Conservation (phyloP, 768 basidiomycete genomes). For the Lactarius evosmus region DNA sequence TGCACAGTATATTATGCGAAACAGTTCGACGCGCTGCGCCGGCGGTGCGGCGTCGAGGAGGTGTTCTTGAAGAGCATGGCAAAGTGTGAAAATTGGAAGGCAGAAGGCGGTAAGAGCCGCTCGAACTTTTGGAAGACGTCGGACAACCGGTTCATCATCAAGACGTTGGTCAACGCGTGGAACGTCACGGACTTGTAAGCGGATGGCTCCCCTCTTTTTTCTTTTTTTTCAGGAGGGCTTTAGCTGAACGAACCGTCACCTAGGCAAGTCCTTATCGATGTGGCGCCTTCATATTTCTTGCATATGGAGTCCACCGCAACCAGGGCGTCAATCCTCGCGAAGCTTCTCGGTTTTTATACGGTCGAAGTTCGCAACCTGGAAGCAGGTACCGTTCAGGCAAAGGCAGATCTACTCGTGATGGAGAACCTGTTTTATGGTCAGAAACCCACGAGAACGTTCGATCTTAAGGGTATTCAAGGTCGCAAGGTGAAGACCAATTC, state of each 20-base stretch:
- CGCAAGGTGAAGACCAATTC: slow-evolving; percentile 57
- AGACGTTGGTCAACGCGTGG: slow-evolving; percentile 84
- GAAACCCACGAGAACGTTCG: slow-evolving; percentile 67
- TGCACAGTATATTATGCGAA: slow-evolving; percentile 82
- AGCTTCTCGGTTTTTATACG: slow-evolving; percentile 79
- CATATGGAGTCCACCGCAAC: slow-evolving; percentile 70
- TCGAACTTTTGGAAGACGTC: slow-evolving; percentile 79
- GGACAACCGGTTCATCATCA: slow-evolving; percentile 78
- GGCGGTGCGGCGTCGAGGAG: slow-evolving; percentile 61
- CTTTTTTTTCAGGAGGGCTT: not conserved
- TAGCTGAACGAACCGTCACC: not conserved
- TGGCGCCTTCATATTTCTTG: slow-evolving; percentile 74
- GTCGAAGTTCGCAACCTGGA: slow-evolving; percentile 74
- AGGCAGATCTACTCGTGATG: slow-evolving; percentile 78
- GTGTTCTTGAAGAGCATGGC: slow-evolving; percentile 58
- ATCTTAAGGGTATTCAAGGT: slow-evolving; percentile 81
- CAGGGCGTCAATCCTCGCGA: slow-evolving; percentile 67
- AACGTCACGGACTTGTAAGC: slow-evolving; percentile 80
- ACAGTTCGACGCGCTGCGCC: slow-evolving; percentile 68
- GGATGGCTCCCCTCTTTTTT: not conserved
- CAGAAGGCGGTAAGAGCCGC: slow-evolving; percentile 77
- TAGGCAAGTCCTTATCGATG: slow-evolving; percentile 75
- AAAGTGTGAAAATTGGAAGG: slow-evolving; percentile 62
- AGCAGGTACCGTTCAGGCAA: slow-evolving; percentile 57
- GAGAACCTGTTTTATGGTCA: slow-evolving; percentile 78